Evolutionary conservation across 2,329 filamentous ascomycete genomes (phyloP).

Genomic region (Pseudogymnoascus sp.): DNA sequence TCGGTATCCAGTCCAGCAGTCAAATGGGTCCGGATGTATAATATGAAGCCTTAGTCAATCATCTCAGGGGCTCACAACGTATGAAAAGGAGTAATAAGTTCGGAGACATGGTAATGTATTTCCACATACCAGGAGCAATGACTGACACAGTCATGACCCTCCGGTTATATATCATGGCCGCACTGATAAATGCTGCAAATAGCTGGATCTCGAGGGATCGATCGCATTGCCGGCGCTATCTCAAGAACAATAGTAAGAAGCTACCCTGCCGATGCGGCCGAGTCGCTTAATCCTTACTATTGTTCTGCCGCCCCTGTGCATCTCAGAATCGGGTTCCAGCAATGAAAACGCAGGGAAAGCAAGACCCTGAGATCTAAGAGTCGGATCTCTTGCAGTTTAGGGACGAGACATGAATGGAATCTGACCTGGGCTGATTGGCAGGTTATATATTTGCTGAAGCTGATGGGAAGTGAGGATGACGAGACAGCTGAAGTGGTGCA

Average conservation of each 20-base stretch:
- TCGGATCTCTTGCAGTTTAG: neutral
- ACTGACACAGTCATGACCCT: neutral
- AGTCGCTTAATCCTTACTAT: conserved; percentile 5
- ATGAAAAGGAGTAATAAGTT: neutral
- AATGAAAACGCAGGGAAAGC: conserved; percentile 1
- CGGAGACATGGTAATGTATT: neutral
- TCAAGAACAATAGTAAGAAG: conserved; percentile 7
- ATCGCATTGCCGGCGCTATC: conserved; percentile 6
- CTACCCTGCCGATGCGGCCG: neutral
- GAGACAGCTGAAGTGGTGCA: neutral
- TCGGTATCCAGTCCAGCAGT: neutral
- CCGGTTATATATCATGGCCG: neutral
- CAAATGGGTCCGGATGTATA: neutral
- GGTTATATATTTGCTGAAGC: conserved; percentile 4
- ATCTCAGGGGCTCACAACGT: neutral
- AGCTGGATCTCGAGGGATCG: neutral
- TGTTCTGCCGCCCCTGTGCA: conserved; percentile 1
- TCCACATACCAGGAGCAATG: neutral
- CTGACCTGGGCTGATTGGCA: neutral
- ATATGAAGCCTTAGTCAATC: conserved; percentile 5
- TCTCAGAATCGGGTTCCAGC: neutral
- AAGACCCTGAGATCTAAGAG: neutral
- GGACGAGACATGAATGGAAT: conserved; percentile 1
- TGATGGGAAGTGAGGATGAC: neutral
- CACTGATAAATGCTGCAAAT: neutral